Evolutionary conservation across 2,329 filamentous ascomycete species (phyloP).

Genomic region (Sclerotinia subarctica): DNA sequence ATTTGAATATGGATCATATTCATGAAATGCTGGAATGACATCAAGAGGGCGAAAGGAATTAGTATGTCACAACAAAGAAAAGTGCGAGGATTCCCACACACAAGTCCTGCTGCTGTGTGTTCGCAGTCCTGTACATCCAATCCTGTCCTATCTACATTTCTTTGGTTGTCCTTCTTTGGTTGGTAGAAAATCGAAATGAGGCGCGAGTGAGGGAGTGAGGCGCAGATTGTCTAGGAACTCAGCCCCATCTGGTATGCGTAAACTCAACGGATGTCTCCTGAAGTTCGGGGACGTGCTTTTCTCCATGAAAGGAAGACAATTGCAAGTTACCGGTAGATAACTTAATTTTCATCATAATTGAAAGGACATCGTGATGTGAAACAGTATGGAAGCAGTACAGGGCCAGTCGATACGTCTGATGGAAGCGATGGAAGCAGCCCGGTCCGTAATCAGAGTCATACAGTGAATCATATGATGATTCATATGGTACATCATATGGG

Average conservation of each 20-base stretch:
- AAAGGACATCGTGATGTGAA: background rate
- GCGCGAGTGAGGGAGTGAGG: conserved; percentile 13
- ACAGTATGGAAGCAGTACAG: background rate
- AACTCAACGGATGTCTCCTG: conserved; percentile 19
- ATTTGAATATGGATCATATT: background rate
- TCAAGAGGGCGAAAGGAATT: background rate
- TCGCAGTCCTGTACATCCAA: background rate
- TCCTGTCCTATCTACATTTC: background rate
- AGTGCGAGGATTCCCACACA: background rate
- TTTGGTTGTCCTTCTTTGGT: background rate
- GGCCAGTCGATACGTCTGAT: background rate
- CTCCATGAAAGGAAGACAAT: conserved; percentile 1
- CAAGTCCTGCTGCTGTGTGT: background rate
- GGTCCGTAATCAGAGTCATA: conserved; percentile 1
- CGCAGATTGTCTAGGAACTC: conserved; percentile 17
- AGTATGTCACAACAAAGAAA: background rate
- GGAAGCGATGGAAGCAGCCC: background rate
- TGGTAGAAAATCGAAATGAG: conserved; percentile 6
- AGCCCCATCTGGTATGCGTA: conserved; percentile 20
- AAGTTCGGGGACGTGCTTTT: conserved; percentile 6
- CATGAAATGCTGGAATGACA: background rate
- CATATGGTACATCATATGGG: background rate
- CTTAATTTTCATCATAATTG: background rate
- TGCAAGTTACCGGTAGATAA: background rate
- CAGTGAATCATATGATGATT: background rate